These are phyloP conservation scores for Auxenochlorella pyrenoidosa DNA, from an alignment of 139 green algal genomes.

Conservation along the genomic window DNA sequence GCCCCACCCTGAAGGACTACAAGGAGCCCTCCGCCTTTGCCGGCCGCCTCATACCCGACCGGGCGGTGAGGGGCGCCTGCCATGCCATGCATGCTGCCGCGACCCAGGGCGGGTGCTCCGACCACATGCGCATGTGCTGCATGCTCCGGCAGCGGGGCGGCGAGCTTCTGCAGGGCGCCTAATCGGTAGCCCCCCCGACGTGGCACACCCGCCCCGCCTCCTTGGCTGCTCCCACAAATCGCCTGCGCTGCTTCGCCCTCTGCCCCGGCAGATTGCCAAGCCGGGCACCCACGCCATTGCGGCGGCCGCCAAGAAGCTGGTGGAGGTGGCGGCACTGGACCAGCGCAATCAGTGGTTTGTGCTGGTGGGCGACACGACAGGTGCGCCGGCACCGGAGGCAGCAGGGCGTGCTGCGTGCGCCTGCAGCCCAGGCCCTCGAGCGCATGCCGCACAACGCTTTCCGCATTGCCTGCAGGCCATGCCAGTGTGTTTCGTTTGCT, in stretches of 20 bases:
- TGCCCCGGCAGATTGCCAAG: constrained; percentile 10
- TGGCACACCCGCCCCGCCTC: not conserved
- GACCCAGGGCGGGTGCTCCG: not conserved
- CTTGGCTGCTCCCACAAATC: not conserved
- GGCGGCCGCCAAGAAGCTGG: constrained; percentile 35
- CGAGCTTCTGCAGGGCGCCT: too few species aligned
- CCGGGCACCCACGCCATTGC: constrained; percentile 38
- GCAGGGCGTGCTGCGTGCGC: not conserved
- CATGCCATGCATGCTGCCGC: not conserved
- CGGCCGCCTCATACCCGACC: constrained; percentile 9
- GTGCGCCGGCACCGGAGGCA: not conserved
- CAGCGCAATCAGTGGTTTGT: constrained; percentile 41
- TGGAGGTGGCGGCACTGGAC: constrained; percentile 50
- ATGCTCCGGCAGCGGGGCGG: not conserved
- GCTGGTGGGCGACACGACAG: constrained; percentile 28
- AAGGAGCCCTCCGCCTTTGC: constrained; percentile 16
- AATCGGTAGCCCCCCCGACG: too few species aligned
- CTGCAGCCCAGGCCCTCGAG: too few species aligned
- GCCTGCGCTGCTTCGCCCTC: too few species aligned
- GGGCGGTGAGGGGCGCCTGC: not conserved
- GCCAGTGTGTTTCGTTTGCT: not conserved
- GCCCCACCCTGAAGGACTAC: constrained; percentile 31
- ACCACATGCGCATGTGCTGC: too few species aligned
- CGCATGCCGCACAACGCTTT: too few species aligned
- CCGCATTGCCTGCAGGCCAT: not conserved